A percentile compares a stretch with the other conserved stretches of the same genome.
Evolutionary conservation across 2,329 filamentous ascomycete genomes (phyloP).

Genomic region (Nemania bipapillata): DNA sequence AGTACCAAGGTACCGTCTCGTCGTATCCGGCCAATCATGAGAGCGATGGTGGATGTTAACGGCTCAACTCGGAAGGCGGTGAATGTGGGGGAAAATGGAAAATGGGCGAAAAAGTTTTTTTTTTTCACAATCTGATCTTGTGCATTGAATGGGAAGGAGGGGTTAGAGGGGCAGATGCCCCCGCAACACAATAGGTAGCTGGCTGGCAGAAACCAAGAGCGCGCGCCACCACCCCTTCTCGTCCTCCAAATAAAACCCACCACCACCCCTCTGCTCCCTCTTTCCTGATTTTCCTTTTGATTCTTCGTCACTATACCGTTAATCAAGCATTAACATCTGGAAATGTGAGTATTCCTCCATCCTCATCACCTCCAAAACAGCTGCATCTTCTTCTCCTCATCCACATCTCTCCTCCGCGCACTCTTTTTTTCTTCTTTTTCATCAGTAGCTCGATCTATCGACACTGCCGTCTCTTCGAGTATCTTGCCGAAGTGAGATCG

Average conservation of each 20-base stretch:
- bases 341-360: conserved; percentile 44
- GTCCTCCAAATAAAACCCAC: conserved; percentile 41
- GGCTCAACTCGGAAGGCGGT: conserved; percentile 31
- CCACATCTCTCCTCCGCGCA: not conserved
- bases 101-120: conserved; percentile 35
- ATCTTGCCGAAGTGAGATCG: not conserved
- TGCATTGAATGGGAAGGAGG: conserved; percentile 39
- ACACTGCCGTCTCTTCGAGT: not conserved
- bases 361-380: conserved; percentile 22
- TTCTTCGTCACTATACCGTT: conserved; percentile 55
- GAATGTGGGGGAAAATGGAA: conserved; percentile 37
- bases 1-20: not conserved
- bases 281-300: conserved; percentile 48
- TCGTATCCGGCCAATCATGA: conserved; percentile 19
- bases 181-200: conserved; percentile 37
- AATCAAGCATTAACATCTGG: conserved; percentile 56
- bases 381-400: conserved; percentile 11
- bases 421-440: not conserved
- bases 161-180: conserved; percentile 40
- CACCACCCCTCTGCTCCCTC: conserved; percentile 40
- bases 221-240: conserved; percentile 31
- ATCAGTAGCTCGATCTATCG: not conserved
- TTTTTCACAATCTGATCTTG: conserved; percentile 24
- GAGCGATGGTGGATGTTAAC: not conserved
- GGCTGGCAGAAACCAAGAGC: conserved; percentile 30